Conservation (phyloP, 257 asterid species). For the Penstemon davidsonii region DNA sequence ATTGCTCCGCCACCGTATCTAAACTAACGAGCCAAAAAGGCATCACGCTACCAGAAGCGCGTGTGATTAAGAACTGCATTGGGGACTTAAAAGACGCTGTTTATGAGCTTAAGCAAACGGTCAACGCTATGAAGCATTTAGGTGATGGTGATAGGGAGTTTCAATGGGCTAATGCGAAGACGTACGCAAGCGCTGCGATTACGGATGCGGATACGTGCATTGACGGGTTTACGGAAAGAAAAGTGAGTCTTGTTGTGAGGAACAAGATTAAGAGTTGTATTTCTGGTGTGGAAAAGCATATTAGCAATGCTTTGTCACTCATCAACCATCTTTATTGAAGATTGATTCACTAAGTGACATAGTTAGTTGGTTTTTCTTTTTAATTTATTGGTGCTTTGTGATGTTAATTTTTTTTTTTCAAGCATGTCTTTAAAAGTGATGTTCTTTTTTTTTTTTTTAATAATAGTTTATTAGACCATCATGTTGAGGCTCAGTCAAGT, state of each 20-base stretch:
- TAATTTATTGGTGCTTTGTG: no score
- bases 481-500: no score
- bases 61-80: slow-evolving; percentile 55
- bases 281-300: slow-evolving; percentile 30
- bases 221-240: slow-evolving; percentile 44
- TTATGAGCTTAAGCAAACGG: slow-evolving; percentile 54
- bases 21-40: slow-evolving; percentile 36
- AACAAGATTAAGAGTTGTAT: slow-evolving; percentile 39
- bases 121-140: slow-evolving; percentile 47
- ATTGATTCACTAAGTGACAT: no score
- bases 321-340: slow-evolving; percentile 57
- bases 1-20: slow-evolving; percentile 37
- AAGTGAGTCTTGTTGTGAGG: slow-evolving; percentile 36
- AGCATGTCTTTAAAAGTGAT: no score
- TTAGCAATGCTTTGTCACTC: slow-evolving; percentile 61
- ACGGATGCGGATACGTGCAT: slow-evolving; percentile 70
- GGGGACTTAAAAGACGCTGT: slow-evolving; percentile 59
- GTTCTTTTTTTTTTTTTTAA: no score
- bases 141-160: slow-evolving; percentile 42
- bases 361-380: no score
- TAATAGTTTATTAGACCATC: no score
- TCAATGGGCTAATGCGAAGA: slow-evolving; percentile 66
- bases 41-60: slow-evolving; percentile 31
- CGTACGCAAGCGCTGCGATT: slow-evolving; percentile 76
- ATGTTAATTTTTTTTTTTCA: no score